Conservation (phyloP, 176 grass and related monocot species). For the Triticum urartu region DNA sequence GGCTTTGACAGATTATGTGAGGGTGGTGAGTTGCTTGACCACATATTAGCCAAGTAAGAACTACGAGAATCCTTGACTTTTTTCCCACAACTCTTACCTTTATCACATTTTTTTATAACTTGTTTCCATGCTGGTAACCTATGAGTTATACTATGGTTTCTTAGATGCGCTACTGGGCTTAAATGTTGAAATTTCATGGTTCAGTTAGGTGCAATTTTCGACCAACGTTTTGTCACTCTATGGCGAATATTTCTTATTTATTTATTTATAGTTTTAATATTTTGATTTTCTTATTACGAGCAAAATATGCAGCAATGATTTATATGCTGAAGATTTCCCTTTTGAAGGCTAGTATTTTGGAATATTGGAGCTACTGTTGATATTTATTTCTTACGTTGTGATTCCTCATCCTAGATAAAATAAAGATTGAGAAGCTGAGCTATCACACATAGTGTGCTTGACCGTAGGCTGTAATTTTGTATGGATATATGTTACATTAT, state of each 20-base stretch:
- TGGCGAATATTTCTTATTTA: background rate
- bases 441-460: background rate
- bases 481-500: background rate
- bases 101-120: background rate
- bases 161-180: background rate
- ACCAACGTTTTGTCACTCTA: background rate
- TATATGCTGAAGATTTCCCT: background rate
- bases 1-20: slow-evolving; percentile 70
- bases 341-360: background rate
- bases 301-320: background rate
- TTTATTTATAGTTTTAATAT: background rate
- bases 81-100: background rate
- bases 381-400: slow-evolving; percentile 4
- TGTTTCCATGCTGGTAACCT: slow-evolving; percentile 18
- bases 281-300: background rate
- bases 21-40: slow-evolving; percentile 86
- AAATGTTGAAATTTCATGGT: background rate
- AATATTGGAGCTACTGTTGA: background rate
- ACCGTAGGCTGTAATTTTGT: slow-evolving; percentile 2
- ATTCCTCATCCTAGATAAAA: background rate
- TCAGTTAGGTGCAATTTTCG: background rate
- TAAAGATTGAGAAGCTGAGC: background rate
- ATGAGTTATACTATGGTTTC: background rate
- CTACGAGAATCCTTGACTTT: slow-evolving; percentile 14
- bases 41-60: slow-evolving; percentile 83